Evolutionary conservation across 2,329 filamentous ascomycete genomes (phyloP).

Genomic region (Aureobasidium sp.): DNA sequence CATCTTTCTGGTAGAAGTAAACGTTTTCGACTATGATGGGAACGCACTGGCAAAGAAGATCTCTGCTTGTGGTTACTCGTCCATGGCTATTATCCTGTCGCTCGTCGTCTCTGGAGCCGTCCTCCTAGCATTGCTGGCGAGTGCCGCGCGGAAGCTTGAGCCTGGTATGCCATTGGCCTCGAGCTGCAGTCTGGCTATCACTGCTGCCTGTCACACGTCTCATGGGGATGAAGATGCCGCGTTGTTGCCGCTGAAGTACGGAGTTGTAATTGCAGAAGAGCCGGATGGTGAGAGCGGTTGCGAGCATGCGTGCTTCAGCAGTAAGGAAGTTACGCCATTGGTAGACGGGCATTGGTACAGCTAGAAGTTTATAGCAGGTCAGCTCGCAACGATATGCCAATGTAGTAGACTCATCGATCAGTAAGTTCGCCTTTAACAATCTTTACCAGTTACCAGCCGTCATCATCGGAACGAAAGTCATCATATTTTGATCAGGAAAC

Average conservation of each 20-base stretch:
- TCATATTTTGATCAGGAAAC: neutral
- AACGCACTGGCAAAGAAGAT: conserved; percentile 7
- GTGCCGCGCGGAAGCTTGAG: conserved; percentile 62
- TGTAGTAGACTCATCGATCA: neutral
- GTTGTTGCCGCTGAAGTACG: neutral
- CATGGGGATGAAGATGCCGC: neutral
- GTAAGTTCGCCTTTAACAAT: neutral
- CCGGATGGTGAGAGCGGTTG: neutral
- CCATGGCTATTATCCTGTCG: conserved; percentile 16
- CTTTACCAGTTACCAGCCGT: no score
- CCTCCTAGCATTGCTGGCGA: conserved; percentile 24
- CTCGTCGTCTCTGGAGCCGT: conserved; percentile 12
- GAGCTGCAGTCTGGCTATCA: conserved; percentile 46
- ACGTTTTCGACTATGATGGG: conserved; percentile 17
- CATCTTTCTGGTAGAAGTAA: conserved; percentile 33
- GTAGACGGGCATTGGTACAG: neutral
- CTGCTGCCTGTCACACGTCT: conserved; percentile 20
- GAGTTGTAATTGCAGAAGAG: neutral
- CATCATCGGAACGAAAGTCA: neutral
- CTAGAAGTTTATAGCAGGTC: neutral
- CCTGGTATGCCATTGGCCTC: conserved; percentile 75
- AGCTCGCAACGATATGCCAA: neutral
- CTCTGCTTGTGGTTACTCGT: conserved; percentile 18
- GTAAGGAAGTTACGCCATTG: neutral
- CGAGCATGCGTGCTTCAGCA: neutral